Conservation (phyloP, 1,284 basidiomycete species). For the Phylloporus sp. region DNA sequence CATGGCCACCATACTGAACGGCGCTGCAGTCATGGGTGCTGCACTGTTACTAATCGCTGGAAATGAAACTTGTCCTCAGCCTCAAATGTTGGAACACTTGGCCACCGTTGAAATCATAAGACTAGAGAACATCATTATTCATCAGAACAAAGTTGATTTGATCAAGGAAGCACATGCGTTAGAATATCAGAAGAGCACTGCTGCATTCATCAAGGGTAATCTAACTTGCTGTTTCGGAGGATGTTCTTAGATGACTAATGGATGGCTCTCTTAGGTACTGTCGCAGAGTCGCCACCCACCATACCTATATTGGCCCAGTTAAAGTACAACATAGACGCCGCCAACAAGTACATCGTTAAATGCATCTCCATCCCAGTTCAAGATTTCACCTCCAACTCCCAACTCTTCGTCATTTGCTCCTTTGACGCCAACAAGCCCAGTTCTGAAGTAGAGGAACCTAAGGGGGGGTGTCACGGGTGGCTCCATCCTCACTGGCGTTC, state of each 20-base stretch:
- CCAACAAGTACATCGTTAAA: constrained; percentile 98
- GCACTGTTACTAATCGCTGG: constrained; percentile 94
- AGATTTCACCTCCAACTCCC: constrained; percentile 90
- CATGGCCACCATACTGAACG: constrained; percentile 99
- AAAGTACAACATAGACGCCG: constrained; percentile 99
- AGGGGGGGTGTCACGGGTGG: constrained; percentile 99
- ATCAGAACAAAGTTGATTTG: constrained; percentile 97
- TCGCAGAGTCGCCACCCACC: constrained; percentile 96
- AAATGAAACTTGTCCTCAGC: constrained; percentile 98
- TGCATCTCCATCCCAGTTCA: constrained; percentile 94
- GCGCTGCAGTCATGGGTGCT: constrained; percentile 99
- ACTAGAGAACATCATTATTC: constrained; percentile 96
- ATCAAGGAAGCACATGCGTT: constrained; percentile 91
- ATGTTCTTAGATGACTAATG: neutral
- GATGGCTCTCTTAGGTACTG: constrained; percentile 67
- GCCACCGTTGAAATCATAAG: constrained; percentile 99
- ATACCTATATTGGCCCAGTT: constrained; percentile 98
- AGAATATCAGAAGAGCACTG: constrained; percentile 93
- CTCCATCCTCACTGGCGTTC: constrained; percentile 92
- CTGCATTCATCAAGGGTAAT: constrained; percentile 89
- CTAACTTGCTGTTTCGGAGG: neutral
- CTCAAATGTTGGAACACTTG: constrained; percentile 97
- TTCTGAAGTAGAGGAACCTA: constrained; percentile 93
- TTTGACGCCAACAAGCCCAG: constrained; percentile 99
- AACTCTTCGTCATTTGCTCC: constrained; percentile 98